Evolutionary conservation across 345 rosid genomes (phyloP), one percentile per base, ranked within the genome.

Genomic region (Aquilaria yunnanensis): DNA sequence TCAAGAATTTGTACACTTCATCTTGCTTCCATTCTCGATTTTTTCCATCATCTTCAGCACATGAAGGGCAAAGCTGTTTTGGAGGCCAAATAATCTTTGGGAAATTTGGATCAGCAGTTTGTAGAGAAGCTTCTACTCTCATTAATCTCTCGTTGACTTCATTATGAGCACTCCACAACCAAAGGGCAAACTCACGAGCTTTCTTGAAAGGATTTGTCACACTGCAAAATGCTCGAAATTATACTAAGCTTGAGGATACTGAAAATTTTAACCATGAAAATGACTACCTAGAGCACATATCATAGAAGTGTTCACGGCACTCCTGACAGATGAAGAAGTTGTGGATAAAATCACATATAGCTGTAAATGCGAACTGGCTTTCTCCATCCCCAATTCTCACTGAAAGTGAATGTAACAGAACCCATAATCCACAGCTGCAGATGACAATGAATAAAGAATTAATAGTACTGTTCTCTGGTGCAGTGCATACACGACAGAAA

Each of bases 361-460:
- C 34, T 62, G 77, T 72, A 70, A 94, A 94, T 52, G 93, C 83
- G 71, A 82, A 85, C 66, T 86, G 97, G 76, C 96, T 90, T 75
- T 90, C 97, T 63, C 82, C 88, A 75, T 90, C 90, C 41, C 81
- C 95, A 53, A 88, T 78, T 70, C 96, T 81, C 72, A 90, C 96
- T 13, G 96, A 88, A 33, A 94, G 86, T 16, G 99, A 94, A 84
- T 94, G 99, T 75, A 94, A 68, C 60, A 94, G 83, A 66, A 90
- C 85, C 99, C 99, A 94, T 70, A 94, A 77, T 12, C 97, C 97
- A 54, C 99, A 94, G 82, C 97, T 94, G 80, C 78, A 81, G 76
- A 63, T 23, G 63, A 52, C 33, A 43, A 43, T 23, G 50, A 61
- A 56, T 49, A 30, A 37, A 9, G 43, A 37, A 37, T 37, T 37